Base-by-base conservation (phyloP, 1,284 basidiomycete genomes). In the Takashimella koratensis region DNA sequence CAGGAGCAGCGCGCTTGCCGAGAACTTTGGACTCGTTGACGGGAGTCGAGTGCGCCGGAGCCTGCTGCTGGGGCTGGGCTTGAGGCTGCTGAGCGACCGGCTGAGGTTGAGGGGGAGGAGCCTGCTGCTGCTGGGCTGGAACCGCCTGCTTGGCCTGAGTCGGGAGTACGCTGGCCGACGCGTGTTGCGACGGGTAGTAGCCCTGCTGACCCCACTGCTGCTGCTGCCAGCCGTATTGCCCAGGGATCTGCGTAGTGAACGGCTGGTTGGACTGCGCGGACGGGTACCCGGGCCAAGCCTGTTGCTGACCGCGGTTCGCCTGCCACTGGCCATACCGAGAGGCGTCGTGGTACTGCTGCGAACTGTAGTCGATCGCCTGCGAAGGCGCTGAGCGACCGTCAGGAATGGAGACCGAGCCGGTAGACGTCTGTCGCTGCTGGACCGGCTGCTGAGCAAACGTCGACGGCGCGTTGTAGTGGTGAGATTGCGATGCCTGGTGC, bases 1-100 rank as follows among this genome's bases (percentile, higher is more conserved):
- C 49, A 10, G 68, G 65, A 6, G 64, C 54, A 2, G 57, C 43
- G 24, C 70, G 63, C 56, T 74, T 73, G 27, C 66, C 67, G 1
- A 67, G 48, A 16, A 61, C 60, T 23, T 61, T n/a, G 8, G 53
- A 24, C 20, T 43, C 20, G 21, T 47, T 41, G 4, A 51, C 49
- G 23, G 51, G 27, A 19, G 49, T 20, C 5, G 49, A 27, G 12
- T 25, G 54, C 25, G 21, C 39, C 2, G 45, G 23, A 19, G 51
- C 46, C 45, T 5, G 19, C 21, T 53, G 48, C 51, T 54, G 57
- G 12, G 10, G 16, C 19, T 24, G 25, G n/a, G 40, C 39, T 13
- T 23, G 26, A 5, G 50, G 48, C 52, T 52, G 50, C 52, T 51
- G 20, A 58, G 54, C 36, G 53, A 50, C 36, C 47, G 48, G 44